These are phyloP conservation scores for Aquilaria sinensis DNA, from an alignment of 345 rosid species.

Conservation along the genomic window DNA sequence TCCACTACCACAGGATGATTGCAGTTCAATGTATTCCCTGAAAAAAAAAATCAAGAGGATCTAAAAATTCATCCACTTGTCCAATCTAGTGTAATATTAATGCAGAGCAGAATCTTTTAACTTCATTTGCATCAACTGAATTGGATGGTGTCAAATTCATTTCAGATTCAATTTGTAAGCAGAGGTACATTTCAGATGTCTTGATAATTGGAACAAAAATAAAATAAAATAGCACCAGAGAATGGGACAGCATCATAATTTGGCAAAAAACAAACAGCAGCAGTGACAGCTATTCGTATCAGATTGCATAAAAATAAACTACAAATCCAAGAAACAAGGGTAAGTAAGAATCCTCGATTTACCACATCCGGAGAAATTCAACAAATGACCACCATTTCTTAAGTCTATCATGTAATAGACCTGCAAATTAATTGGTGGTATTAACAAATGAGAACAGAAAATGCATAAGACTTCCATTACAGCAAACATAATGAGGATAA, in stretches of 20 bases:
- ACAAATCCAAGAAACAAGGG: neutral
- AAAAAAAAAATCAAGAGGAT: constrained; percentile 18
- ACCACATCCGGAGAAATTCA: constrained; percentile 93
- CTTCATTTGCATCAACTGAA: neutral
- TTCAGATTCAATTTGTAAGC: too few species aligned
- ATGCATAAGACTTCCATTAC: too few species aligned
- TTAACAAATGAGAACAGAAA: neutral
- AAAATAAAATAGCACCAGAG: too few species aligned
- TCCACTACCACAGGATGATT: constrained; percentile 94
- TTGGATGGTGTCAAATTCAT: too few species aligned
- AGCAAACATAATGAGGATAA: too few species aligned
- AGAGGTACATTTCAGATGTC: too few species aligned
- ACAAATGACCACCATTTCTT: constrained; percentile 46
- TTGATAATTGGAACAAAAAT: too few species aligned
- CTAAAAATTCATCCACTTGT: constrained; percentile 5
- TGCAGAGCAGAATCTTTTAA: neutral
- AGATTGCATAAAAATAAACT: too few species aligned
- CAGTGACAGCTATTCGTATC: too few species aligned
- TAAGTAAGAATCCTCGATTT: constrained; percentile 19
- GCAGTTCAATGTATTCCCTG: constrained; percentile 92
- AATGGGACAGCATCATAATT: too few species aligned
- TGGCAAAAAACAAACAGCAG: too few species aligned
- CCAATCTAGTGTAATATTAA: neutral
- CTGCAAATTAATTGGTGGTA: constrained; percentile 34
- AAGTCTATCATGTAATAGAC: constrained; percentile 81